These are phyloP conservation scores for Lyophyllum semitale DNA, from an alignment of 768 basidiomycete genomes.

Conservation along the genomic window DNA sequence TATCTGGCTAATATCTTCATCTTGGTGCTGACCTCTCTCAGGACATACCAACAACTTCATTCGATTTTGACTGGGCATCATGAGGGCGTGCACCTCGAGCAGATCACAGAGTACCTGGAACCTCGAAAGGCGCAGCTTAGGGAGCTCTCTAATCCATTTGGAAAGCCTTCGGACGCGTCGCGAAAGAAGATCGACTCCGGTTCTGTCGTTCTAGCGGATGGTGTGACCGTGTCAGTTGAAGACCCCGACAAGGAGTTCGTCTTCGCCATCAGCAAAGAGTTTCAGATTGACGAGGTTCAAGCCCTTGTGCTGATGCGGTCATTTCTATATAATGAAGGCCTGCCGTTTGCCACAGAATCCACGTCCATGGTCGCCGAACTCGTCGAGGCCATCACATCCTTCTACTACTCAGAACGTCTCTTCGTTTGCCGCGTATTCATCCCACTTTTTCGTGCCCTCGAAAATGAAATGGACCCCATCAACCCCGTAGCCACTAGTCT, in stretches of 20 bases:
- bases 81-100: conserved; percentile 59
- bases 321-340: conserved; percentile 77
- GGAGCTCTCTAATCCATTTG: conserved; percentile 64
- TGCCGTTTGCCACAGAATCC: conserved; percentile 50
- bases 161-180: conserved; percentile 67
- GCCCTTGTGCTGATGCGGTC: conserved; percentile 74
- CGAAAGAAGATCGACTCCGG: conserved; percentile 67
- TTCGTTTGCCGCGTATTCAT: conserved; percentile 68
- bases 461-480: conserved; percentile 54
- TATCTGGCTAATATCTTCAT: not conserved
- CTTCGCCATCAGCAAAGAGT: conserved; percentile 68
- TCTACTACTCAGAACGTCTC: conserved; percentile 82
- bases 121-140: conserved; percentile 60
- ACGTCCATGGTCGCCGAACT: conserved; percentile 58
- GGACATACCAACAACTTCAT: conserved; percentile 69
- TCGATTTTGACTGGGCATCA: conserved; percentile 56
- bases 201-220: conserved; percentile 68
- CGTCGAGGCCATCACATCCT: conserved; percentile 72
- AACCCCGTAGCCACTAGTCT: conserved; percentile 54
- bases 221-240: conserved; percentile 61
- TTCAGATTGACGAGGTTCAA: conserved; percentile 81
- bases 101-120: conserved; percentile 58
- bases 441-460: conserved; percentile 73
- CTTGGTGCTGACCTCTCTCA: conserved; percentile 22
- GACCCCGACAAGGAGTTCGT: conserved; percentile 71